These are phyloP conservation scores for Liriodendron chinense DNA, from an alignment of 164 flowering plant genomes.

Conservation along the genomic window DNA sequence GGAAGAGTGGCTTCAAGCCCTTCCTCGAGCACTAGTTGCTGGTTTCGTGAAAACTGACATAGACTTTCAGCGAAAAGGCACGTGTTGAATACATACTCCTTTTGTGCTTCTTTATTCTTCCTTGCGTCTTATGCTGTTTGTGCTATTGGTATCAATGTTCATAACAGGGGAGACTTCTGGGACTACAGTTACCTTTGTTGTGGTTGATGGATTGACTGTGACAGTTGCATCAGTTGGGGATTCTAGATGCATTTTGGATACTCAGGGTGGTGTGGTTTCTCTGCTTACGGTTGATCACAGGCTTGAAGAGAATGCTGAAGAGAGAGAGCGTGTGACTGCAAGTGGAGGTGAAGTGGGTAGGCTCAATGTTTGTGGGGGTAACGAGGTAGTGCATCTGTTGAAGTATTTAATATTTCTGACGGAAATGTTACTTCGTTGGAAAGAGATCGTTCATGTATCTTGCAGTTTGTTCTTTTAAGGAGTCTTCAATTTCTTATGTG, in stretches of 20 bases:
- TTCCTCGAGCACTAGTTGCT: constrained; percentile 90
- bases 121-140: constrained; percentile 17
- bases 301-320: constrained; percentile 83
- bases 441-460: not conserved
- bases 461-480: not conserved
- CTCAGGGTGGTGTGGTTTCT: constrained; percentile 76
- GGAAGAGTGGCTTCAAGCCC: constrained; percentile 95
- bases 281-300: constrained; percentile 88
- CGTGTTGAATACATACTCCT: not conserved
- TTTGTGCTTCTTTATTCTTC: not conserved
- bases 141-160: not conserved
- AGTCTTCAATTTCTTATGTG: constrained; percentile 1
- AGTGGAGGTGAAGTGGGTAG: constrained; percentile 96
- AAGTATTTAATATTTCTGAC: not conserved
- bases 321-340: constrained; percentile 87
- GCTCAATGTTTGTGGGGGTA: constrained; percentile 75
- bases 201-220: constrained; percentile 84
- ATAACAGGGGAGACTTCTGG: constrained; percentile 82
- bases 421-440: not conserved
- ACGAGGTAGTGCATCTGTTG: constrained; percentile 41
- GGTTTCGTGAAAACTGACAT: constrained; percentile 97
- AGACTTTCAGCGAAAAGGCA: constrained; percentile 92
- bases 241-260: constrained; percentile 83
- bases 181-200: constrained; percentile 84
- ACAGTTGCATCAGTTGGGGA: constrained; percentile 94